Evolutionary conservation across 2,329 filamentous ascomycete species (phyloP).

Genomic region (Polychaeton citri): DNA sequence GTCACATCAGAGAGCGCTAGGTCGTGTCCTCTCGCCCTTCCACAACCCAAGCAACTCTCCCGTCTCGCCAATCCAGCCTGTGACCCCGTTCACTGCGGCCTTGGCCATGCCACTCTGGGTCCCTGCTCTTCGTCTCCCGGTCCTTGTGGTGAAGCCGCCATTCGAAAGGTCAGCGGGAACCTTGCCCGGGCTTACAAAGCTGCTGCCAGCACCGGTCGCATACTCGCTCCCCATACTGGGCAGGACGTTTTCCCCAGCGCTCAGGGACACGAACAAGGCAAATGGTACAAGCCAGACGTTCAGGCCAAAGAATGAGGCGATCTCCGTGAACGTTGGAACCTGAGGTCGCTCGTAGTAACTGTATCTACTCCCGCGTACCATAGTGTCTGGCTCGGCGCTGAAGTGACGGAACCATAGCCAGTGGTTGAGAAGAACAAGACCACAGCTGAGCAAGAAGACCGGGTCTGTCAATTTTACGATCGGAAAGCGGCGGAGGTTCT

Average conservation of each 20-base stretch:
- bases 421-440: slow-evolving; percentile 77
- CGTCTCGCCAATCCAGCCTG: slow-evolving; percentile 51
- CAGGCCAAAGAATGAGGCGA: slow-evolving; percentile 88
- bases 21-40: slow-evolving; percentile 44
- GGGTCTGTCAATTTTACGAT: slow-evolving; percentile 80
- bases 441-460: slow-evolving; percentile 71
- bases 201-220: slow-evolving; percentile 44
- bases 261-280: slow-evolving; percentile 83
- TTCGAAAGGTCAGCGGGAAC: slow-evolving; percentile 30
- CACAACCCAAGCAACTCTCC: slow-evolving; percentile 50
- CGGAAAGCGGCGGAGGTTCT: slow-evolving; percentile 65
- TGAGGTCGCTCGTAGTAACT: slow-evolving; percentile 25
- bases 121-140: slow-evolving; percentile 36
- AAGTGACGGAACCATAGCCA: slow-evolving; percentile 96
- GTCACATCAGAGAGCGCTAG: slow-evolving; percentile 5
- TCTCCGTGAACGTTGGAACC: slow-evolving; percentile 79
- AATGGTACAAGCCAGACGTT: slow-evolving; percentile 97
- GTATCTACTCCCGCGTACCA: slow-evolving; percentile 48
- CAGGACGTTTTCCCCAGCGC: slow-evolving; percentile 86
- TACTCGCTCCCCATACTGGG: slow-evolving; percentile 80
- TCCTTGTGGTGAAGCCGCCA: slow-evolving; percentile 22
- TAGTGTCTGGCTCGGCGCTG: slow-evolving; percentile 40
- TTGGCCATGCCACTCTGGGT: slow-evolving; percentile 42
- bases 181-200: slow-evolving; percentile 32
- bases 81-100: slow-evolving; percentile 45